A percentile compares a stretch with the other conserved stretches of the same genome.
Conservation (phyloP, 73 alveolate species). For the Paramecium biaurelia region DNA sequence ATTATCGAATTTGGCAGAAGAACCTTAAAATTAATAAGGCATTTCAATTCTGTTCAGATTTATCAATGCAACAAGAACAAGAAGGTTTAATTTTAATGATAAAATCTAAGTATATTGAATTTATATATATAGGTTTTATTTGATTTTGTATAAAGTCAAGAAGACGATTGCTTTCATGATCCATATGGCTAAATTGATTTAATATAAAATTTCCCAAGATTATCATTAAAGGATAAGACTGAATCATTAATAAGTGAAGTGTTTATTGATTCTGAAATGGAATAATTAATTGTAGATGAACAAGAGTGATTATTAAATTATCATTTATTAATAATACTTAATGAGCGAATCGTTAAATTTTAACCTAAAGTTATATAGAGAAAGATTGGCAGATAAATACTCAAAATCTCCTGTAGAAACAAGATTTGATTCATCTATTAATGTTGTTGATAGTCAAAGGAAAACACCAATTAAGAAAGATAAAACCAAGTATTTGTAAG, state of each 20-base stretch:
- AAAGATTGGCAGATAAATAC: conserved; percentile 21
- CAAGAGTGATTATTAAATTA: neutral
- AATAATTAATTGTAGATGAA: conserved; percentile 42
- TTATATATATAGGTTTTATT: neutral
- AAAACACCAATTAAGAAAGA: neutral
- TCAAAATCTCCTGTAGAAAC: neutral
- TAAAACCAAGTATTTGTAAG: neutral
- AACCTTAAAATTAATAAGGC: neutral
- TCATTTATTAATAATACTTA: neutral
- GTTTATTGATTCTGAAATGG: conserved; percentile 18
- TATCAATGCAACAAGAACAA: neutral
- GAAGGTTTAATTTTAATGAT: conserved; percentile 13
- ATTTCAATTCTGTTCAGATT: neutral
- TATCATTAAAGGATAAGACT: neutral
- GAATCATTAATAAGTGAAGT: neutral
- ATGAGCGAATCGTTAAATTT: conserved; percentile 35
- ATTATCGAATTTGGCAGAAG: neutral
- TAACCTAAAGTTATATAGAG: conserved; percentile 24
- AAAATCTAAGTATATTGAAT: neutral
- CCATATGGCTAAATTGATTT: neutral
- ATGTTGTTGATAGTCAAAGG: neutral
- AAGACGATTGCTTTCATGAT: neutral
- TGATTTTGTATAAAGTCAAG: neutral
- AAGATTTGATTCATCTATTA: neutral
- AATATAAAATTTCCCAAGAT: conserved; percentile 30